Evolutionary conservation across 345 rosid genomes (phyloP), one percentile per base, ranked within the genome.

Genomic region (Dovyalis caffra): DNA sequence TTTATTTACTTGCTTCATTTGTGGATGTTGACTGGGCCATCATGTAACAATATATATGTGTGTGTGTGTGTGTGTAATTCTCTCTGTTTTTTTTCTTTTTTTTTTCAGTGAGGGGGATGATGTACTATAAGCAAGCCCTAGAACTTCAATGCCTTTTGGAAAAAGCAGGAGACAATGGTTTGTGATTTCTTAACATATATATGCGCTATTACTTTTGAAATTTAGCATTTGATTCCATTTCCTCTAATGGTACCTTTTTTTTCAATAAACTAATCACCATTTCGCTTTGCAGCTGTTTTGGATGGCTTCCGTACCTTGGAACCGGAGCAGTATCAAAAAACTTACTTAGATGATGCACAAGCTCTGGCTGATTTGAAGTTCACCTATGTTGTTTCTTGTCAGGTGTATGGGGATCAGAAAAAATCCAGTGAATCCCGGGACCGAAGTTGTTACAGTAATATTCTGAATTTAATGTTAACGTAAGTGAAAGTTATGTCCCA

Each of bases 361-460:
- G 98, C 99, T 80, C 85, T 91, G 70, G 97, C 91, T 21, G 88
- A 91, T 86, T 51, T 95, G 83, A 95, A 95, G 88, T 93, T 93
- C 85, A 93, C 97, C 45, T 95, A 93, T 78, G 97, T 95, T 68
- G 99, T 95, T 81, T 95, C 99, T 32, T 95, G 99, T 88, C 99
- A 95, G 78, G 32, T 93, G 51, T 90, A 90, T 84, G 99, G 99
- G 33, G 77, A 79, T 82, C 98, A 90, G 78, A 95, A 93, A 85
- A 89, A 87, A 82, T 86, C 97, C 8, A 62, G 77, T 73, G 92
- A 93, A 47, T 0, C 0, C 38, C 80, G 57, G 37, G 98, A 90
- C 1, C 80, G 96, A 31, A 87, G 90, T 78, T 82, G 90, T 82
- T 93, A 93, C 85, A 86, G 16, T 73, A 88, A 93, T 71, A 93